Evolutionary conservation across 2,329 filamentous ascomycete genomes (phyloP), one percentile per base, ranked within the genome.

Genomic region (Nemania sp.): DNA sequence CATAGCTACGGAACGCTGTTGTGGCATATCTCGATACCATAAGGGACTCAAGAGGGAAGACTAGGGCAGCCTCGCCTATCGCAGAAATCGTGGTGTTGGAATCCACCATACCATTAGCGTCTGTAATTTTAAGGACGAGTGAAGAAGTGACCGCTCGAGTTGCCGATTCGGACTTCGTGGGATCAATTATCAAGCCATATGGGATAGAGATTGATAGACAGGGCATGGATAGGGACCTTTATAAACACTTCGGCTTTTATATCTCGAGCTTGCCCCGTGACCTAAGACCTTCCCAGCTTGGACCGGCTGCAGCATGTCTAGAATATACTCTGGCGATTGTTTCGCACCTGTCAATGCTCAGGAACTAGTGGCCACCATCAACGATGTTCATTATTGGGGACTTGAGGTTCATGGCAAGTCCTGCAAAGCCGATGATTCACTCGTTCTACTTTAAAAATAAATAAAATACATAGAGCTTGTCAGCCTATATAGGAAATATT

Each of bases 301-400:
- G 54, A 64, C 32, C 8, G 54, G 62, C 26, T 64, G 54, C n/a
- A 54, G 10, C 22, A 47, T 64, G 47, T 27, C 26, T 2, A 45
- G 5, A 13, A 47, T 64, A n/a, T 26, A 22, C 26, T 45, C 18
- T 22, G 54, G 24, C 2, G 18, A 59, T 32, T 64, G 45, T 13
- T 26, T 22, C 47, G 20, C 15, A 20, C 41, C 22, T 22, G 10
- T 5, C 2, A 11, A 29, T 10, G 20, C 43, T 15, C 13, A 41
- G 26, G 15, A 41, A 18, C 13, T 63, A 8, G 13, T 49, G n/a
- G 38, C 11, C n/a, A 26, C 6, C 13, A 10, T 64, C 2, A 64
- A 64, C 62, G 45, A 64, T 20, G 35, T 58, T 45, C 54, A 64
- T 38, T 64, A 64, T n/a, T 64, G 54, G 62, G 62, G 62, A 8